Evolutionary conservation across 805 yeast genomes (phyloP).

Genomic region (Clavispora santaluciae): DNA sequence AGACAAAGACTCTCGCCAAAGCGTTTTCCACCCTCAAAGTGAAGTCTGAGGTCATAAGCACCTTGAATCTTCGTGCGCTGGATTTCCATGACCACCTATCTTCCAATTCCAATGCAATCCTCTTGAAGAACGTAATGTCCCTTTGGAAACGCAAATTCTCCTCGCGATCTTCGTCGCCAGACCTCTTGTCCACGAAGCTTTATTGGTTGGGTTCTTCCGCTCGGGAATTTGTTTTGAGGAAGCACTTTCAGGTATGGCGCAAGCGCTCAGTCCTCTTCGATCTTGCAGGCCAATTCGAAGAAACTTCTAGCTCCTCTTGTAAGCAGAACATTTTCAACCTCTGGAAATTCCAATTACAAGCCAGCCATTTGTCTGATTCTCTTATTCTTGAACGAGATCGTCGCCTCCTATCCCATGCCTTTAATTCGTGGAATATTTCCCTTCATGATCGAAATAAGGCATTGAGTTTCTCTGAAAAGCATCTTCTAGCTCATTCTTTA

Average conservation of each 20-base stretch:
- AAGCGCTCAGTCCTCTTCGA: not conserved
- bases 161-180: not conserved
- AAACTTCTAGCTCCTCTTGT: conserved; percentile 4
- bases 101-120: not conserved
- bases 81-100: not conserved
- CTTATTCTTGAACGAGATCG: not conserved
- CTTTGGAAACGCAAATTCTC: not conserved
- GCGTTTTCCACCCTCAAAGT: not conserved
- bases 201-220: not conserved
- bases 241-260: not conserved
- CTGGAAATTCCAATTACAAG: not conserved
- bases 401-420: not conserved
- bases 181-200: not conserved
- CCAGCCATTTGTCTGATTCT: not conserved
- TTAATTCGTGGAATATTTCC: not conserved
- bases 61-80: not conserved
- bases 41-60: not conserved
- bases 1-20: not conserved
- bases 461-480: not conserved
- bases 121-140: not conserved
- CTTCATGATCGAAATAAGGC: not conserved
- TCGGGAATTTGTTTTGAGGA: not conserved
- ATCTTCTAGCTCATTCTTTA: not conserved
- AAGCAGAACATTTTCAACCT: not conserved
- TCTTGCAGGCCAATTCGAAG: conserved; percentile 2